Evolutionary conservation across 2,329 filamentous ascomycete species (phyloP), one percentile per base, ranked within the genome.

Genomic region (Pleomassaria siparia): DNA sequence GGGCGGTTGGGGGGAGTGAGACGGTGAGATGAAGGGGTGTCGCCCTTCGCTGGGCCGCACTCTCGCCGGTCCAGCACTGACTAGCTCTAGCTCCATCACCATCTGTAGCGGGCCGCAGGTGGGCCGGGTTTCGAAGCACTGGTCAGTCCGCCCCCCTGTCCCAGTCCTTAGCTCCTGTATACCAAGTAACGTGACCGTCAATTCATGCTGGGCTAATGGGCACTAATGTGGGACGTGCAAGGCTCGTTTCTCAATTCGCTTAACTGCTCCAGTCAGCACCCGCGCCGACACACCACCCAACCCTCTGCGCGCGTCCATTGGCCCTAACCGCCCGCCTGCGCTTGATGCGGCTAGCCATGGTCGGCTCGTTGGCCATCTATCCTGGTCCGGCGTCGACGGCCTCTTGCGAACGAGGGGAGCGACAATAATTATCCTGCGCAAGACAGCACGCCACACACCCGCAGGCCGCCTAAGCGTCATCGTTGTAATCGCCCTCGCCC

Each of bases 281-380:
- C 51, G 50, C 54, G 49, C 53, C 51, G 49, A 39, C 39, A 42
- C 53, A 44, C 47, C 39, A 45, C 29, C 28, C 40, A 46, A 53
- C 49, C 45, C n/a, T 50, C 48, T 50, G 56, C 49, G 10, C 16
- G n/a, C 16, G n/a, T 12, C 32, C 22, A 67, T 64, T 66, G 64
- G 64, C 54, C 32, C 13, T 6, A 7, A 7, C 20, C 15, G n/a
- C 32, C n/a, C n/a, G n/a, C 32, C 36, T 7, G 36, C 20, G 44
- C 29, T 36, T 33, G 28, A 28, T 26, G 39, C 44, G 39, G 18
- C 44, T 12, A 32, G 35, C 15, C 35, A 12, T 21, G 20, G 6
- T 16, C 33, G 20, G 25, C 44, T 13, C 18, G 7, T 18, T 26
- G 43, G 18, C 30, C 33, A 22, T 18, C 20, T 20, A 20, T 21